Evolutionary conservation across 352 stramenopile species (phyloP), one percentile per base, ranked within the genome.

Genomic region (Globisporangium paroecandrum): DNA sequence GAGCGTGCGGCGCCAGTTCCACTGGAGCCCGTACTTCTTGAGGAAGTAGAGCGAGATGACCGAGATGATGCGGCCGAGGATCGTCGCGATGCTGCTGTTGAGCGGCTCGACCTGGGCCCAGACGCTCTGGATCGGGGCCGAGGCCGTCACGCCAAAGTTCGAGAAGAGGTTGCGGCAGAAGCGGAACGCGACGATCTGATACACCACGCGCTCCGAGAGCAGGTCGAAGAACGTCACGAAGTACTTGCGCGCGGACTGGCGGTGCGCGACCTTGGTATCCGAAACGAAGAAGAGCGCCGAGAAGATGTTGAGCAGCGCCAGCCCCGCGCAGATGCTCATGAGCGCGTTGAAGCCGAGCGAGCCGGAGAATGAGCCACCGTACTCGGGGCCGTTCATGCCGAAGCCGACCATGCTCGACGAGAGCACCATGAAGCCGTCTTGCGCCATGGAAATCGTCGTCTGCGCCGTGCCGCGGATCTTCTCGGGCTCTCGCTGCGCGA

Each of bases 371-470:
- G 53, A 60, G 18, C 70, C 70, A 7, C 67, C 67, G 59, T 76
- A 76, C 29, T 76, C 69, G 41, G 34, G 20, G 27, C 67, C 57
- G 60, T 76, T 76, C 46, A 76, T 57, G 12, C 69, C 36, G 29
- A 75, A 75, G 20, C 67, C 70, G n/a, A 62, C 43, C 36, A 76
- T 64, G 27, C 34, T 58, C 4, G 58, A 59, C 22, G 65, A 57
- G 41, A 70, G 46, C 25, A 70, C 58, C n/a, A 69, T 55, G 29
- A 76, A 70, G 10, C 46, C 47, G n/a, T 57, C 63, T 29, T 69
- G 65, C 36, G 77, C 62, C 43, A 80, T 64, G 58, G 75, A 81
- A 25, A 78, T 64, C 51, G 53, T 75, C 13, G 74, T 78, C 62
- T 82, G 75, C 54, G 69, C 72, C 8, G 49, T 69, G 22, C 73